Evolutionary conservation across 768 basidiomycete species (phyloP).

Genomic region (Pleurotus citrinopileatus): DNA sequence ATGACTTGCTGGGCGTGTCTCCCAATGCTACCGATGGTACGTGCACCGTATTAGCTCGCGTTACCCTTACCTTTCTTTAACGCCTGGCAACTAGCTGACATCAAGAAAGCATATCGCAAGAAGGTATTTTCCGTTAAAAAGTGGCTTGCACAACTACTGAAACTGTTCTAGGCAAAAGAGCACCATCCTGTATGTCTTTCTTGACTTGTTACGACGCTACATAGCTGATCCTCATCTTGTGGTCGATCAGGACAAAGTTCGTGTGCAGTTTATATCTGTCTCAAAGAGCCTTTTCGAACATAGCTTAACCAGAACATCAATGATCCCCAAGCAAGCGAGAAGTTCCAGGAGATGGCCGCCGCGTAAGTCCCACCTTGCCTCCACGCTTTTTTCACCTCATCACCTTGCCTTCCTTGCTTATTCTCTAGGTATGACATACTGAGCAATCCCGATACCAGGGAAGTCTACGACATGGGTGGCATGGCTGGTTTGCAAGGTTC

Average conservation of each 20-base stretch:
- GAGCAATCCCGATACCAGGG: slow-evolving; percentile 64
- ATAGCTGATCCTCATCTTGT: background rate
- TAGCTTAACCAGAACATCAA: slow-evolving; percentile 67
- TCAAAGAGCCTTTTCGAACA: background rate
- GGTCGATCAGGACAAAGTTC: slow-evolving; percentile 64
- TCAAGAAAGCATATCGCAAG: slow-evolving; percentile 92
- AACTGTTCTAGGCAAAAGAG: slow-evolving; percentile 65
- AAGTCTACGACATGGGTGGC: slow-evolving; percentile 71
- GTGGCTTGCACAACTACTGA: slow-evolving; percentile 16
- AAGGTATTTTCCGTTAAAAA: slow-evolving; percentile 53
- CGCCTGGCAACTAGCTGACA: no score
- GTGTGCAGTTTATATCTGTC: background rate
- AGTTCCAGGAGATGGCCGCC: slow-evolving; percentile 87
- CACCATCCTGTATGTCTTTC: slow-evolving; percentile 69
- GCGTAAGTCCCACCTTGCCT: slow-evolving; percentile 54
- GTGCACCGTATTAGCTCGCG: slow-evolving; percentile 13
- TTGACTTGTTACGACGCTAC: background rate
- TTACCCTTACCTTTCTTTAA: slow-evolving; percentile 14
- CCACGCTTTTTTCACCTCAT: slow-evolving; percentile 5
- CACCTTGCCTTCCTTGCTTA: slow-evolving; percentile 7
- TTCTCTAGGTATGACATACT: slow-evolving; percentile 75
- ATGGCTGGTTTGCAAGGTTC: slow-evolving; percentile 62
- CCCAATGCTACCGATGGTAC: slow-evolving; percentile 71
- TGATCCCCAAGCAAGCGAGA: slow-evolving; percentile 77
- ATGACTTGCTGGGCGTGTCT: slow-evolving; percentile 79